Evolutionary conservation across 1,139 yeast genomes (phyloP), one percentile per base, ranked within the genome.

Genomic region (Pichia sorboxylosa): DNA sequence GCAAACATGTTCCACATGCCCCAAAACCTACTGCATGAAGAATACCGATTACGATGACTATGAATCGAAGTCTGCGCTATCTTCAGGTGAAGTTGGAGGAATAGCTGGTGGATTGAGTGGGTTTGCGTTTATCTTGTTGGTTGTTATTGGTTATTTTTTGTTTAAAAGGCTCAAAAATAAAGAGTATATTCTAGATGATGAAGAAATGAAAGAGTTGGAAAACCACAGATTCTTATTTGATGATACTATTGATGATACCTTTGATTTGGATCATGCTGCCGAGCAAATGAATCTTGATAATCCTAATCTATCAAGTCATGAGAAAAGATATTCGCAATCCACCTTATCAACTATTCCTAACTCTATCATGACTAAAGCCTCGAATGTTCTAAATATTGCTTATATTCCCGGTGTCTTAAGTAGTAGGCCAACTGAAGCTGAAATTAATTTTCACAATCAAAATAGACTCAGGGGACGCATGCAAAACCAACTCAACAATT

Each of bases 381-480:
- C 93, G 7, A 85, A 87, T 54, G 76, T 87, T 40, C 68, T 85
- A 40, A 95, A 95, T n/a, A 79, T 85, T 42, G 94, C 94, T 2
- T 85, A 85, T 52, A 83, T 85, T 39, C 96, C 96, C 0, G 96
- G 96, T 25, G 95, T 84, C 25, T 79, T 84, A 1, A 75, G 74
- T n/a, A 61, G 77, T 18, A 41, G 30, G 15, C 35, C 38, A 2
- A 17, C 27, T 2, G 33, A 24, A 8, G n/a, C n/a, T n/a, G n/a
- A n/a, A n/a, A n/a, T n/a, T n/a, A n/a, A n/a, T n/a, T n/a, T n/a
- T n/a, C n/a, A n/a, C n/a, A n/a, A n/a, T n/a, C n/a, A n/a, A n/a
- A n/a, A n/a, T n/a, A n/a, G n/a, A n/a, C n/a, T n/a, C n/a, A n/a
- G n/a, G n/a, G n/a, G n/a, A n/a, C n/a, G n/a, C n/a, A n/a, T n/a